These are phyloP conservation scores for Beauveria sp. DNA, from an alignment of 2,329 filamentous ascomycete genomes.

Conservation along the genomic window DNA sequence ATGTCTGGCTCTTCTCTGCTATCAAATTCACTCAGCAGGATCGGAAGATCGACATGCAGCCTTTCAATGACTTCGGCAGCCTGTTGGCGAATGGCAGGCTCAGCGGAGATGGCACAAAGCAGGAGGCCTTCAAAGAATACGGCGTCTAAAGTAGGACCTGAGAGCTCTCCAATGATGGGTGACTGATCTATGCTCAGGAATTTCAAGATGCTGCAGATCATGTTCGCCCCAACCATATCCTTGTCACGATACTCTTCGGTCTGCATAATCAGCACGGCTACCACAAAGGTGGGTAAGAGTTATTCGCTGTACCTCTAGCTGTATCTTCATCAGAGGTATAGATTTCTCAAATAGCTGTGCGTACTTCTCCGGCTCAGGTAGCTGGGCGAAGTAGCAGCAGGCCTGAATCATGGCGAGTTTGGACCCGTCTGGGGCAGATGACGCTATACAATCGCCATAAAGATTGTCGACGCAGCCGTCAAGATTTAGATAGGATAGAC, in stretches of 20 bases:
- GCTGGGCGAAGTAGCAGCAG: slow-evolving; percentile 54
- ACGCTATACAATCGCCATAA: slow-evolving; percentile 46
- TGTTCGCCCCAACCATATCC: slow-evolving; percentile 12
- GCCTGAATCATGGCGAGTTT: slow-evolving; percentile 56
- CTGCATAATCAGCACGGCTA: background rate
- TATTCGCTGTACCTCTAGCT: slow-evolving; percentile 42
- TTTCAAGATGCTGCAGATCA: slow-evolving; percentile 38
- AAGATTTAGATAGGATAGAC: slow-evolving; percentile 53
- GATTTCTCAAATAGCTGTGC: slow-evolving; percentile 47
- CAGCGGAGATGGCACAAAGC: slow-evolving; percentile 44
- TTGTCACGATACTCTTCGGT: slow-evolving; percentile 10
- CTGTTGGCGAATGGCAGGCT: slow-evolving; percentile 40
- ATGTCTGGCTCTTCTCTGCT: slow-evolving; percentile 19
- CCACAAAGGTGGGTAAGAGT: too few species aligned
- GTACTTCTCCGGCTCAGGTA: slow-evolving; percentile 41
- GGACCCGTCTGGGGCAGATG: slow-evolving; percentile 50
- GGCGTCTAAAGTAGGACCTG: slow-evolving; percentile 17
- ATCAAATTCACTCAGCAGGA: slow-evolving; percentile 21
- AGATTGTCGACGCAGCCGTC: slow-evolving; percentile 51
- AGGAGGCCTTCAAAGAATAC: slow-evolving; percentile 43
- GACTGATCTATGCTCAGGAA: slow-evolving; percentile 47
- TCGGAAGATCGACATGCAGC: slow-evolving; percentile 31
- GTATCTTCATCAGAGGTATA: slow-evolving; percentile 47
- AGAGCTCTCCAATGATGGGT: slow-evolving; percentile 24
- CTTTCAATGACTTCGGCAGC: slow-evolving; percentile 40